These are phyloP conservation scores for Candida gigantensis DNA, from an alignment of 1,139 yeast genomes.

Conservation along the genomic window DNA sequence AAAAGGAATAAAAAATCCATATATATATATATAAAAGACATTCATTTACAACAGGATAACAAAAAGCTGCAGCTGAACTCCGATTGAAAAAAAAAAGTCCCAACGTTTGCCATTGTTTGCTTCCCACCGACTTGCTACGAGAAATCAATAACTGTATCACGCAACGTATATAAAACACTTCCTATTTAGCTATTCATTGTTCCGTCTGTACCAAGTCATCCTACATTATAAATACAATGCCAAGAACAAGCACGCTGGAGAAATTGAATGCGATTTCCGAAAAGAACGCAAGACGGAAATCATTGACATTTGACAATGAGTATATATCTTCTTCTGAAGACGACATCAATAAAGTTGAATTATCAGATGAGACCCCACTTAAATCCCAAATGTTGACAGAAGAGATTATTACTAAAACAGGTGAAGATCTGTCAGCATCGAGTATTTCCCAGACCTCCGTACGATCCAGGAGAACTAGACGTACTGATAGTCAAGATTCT, in stretches of 20 bases:
- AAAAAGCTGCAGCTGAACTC: too few relatives aligned
- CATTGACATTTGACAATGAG: slow-evolving; percentile 22
- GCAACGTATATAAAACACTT: too few relatives aligned
- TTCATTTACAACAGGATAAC: too few relatives aligned
- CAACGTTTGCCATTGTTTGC: too few relatives aligned
- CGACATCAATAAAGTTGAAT: slow-evolving; percentile 1
- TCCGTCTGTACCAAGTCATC: too few relatives aligned
- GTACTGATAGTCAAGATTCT: slow-evolving; percentile 1
- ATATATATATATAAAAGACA: too few relatives aligned
- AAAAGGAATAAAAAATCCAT: too few relatives aligned
- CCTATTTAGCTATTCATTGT: too few relatives aligned
- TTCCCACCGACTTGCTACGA: too few relatives aligned
- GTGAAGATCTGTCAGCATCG: neutral
- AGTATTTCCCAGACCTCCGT: neutral
- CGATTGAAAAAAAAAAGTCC: too few relatives aligned
- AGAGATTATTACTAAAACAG: neutral
- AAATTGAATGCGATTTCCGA: slow-evolving; percentile 17
- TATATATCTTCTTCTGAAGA: slow-evolving; percentile 14
- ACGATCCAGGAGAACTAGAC: slow-evolving; percentile 2
- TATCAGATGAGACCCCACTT: neutral
- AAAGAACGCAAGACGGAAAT: slow-evolving; percentile 17
- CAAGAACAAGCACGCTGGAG: slow-evolving; percentile 16
- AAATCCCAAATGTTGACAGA: neutral
- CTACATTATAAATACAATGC: too few relatives aligned
- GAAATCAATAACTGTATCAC: too few relatives aligned